These are phyloP conservation scores for Pulicaria dysenterica DNA, from an alignment of 129 eudicot species.

Conservation along the genomic window DNA sequence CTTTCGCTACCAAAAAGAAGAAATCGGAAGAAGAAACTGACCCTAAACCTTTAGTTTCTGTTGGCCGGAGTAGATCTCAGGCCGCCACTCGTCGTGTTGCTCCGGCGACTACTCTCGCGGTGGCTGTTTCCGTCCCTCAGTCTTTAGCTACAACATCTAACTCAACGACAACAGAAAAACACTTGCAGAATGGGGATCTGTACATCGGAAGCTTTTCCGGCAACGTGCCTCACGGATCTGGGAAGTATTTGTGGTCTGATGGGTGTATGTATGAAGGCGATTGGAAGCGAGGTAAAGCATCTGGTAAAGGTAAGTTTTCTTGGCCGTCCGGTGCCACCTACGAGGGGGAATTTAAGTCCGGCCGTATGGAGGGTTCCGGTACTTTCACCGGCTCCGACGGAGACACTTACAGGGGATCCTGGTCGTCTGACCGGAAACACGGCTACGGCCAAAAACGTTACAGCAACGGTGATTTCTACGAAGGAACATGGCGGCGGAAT, in stretches of 20 bases:
- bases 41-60: conserved; percentile 36
- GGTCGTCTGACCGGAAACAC: conserved; percentile 76
- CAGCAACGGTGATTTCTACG: conserved; percentile 80
- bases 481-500: conserved; percentile 72
- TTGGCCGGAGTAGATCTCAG: conserved; percentile 63
- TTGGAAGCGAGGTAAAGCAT: conserved; percentile 84
- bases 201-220: conserved; percentile 76
- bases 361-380: conserved; percentile 92
- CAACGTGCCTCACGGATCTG: conserved; percentile 86
- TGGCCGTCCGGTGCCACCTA: conserved; percentile 99
- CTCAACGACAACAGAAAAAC: conserved; percentile 47
- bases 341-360: conserved; percentile 90
- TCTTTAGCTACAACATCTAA: conserved; percentile 22
- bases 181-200: conserved; percentile 82
- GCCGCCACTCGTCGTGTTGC: conserved; percentile 64
- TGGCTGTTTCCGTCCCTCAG: conserved; percentile 1
- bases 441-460: conserved; percentile 80
- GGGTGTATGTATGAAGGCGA: conserved; percentile 99
- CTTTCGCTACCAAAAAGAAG: conserved; percentile 29
- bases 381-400: conserved; percentile 91
- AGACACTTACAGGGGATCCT: conserved; percentile 68
- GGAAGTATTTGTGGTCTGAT: conserved; percentile 87
- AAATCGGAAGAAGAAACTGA: conserved; percentile 43
- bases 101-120: conserved; percentile 47
- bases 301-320: conserved; percentile 89